Conservation (phyloP, 1,284 basidiomycete species). For the Lignosus rhinocerotis region DNA sequence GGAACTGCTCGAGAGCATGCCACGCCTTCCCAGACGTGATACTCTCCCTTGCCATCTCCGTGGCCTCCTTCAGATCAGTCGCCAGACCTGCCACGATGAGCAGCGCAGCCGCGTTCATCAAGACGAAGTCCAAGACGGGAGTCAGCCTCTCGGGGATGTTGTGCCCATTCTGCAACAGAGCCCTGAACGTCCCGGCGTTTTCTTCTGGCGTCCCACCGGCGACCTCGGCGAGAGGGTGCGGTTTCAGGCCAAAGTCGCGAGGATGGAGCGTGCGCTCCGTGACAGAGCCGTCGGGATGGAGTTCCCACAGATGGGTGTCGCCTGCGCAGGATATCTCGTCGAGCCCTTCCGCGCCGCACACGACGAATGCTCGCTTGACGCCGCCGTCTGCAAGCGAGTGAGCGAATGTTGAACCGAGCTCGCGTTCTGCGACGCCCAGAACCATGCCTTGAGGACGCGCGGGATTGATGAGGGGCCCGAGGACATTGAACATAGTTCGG, state of each 20-base stretch:
- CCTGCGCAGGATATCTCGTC: slow-evolving; percentile 96
- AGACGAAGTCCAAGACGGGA: slow-evolving; percentile 79
- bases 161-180: slow-evolving; percentile 7
- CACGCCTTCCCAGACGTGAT: slow-evolving; percentile 75
- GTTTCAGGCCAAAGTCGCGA: slow-evolving; percentile 70
- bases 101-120: slow-evolving; percentile 84
- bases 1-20: slow-evolving; percentile 65
- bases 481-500: slow-evolving; percentile 95
- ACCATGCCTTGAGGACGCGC: too few species aligned
- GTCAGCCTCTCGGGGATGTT: slow-evolving; percentile 13
- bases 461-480: slow-evolving; percentile 95
- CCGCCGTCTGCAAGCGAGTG: slow-evolving; percentile 69
- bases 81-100: slow-evolving; percentile 80
- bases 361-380: slow-evolving; percentile 85
- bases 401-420: slow-evolving; percentile 87
- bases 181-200: slow-evolving; percentile 70
- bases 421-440: slow-evolving; percentile 44
- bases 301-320: slow-evolving; percentile 77
- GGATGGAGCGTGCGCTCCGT: slow-evolving; percentile 54
- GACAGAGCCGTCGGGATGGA: slow-evolving; percentile 52
- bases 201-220: slow-evolving; percentile 70
- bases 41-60: slow-evolving; percentile 71
- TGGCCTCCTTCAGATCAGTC: slow-evolving; percentile 70
- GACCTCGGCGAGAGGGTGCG: slow-evolving; percentile 73
- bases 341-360: slow-evolving; percentile 89